phyloP scores from a whole-genome alignment of 345 rosid species.

The Syzygium jambos region DNA sequence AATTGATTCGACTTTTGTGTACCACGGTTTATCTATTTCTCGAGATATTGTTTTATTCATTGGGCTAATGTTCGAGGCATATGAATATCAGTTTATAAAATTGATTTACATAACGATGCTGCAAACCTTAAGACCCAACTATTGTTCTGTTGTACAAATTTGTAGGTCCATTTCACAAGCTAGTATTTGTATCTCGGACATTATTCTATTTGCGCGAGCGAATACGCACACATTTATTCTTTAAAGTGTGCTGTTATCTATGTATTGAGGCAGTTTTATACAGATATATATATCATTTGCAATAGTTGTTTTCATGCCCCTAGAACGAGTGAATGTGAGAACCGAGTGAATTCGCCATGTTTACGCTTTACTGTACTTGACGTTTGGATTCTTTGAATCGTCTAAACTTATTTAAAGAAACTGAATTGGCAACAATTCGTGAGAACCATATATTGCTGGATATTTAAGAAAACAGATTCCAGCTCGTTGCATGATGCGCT shows the following conservation, averaged over 20 bases:
- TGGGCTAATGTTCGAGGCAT: background rate
- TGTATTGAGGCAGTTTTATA: background rate
- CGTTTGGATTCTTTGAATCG: background rate
- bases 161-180: background rate
- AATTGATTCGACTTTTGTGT: background rate
- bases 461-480: background rate
- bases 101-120: background rate
- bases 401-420: background rate
- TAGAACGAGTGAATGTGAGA: background rate
- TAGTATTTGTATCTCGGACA: background rate
- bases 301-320: background rate
- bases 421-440: background rate
- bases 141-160: background rate
- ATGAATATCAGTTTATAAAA: background rate
- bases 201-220: fast-evolving
- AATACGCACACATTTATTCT: background rate
- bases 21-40: background rate
- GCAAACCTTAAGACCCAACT: background rate
- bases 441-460: background rate
- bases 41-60: background rate
- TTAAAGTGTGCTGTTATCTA: background rate
- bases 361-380: background rate
- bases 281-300: background rate
- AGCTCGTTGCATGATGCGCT: background rate
- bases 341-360: background rate